Conservation (phyloP, 352 stramenopile species). For the Sclerospora graminicola region DNA sequence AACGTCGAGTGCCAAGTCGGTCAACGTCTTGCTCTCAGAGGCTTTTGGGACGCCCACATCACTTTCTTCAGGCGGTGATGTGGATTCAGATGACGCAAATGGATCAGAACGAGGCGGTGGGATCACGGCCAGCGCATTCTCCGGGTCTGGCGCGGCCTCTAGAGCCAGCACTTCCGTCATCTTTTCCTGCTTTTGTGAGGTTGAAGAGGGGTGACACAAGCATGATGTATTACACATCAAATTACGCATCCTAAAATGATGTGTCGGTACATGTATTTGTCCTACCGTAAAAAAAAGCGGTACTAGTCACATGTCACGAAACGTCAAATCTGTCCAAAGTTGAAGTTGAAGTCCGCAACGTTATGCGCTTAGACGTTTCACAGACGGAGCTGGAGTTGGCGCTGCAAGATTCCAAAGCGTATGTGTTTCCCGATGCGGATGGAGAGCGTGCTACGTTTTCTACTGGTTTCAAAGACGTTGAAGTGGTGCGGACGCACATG, state of each 20-base stretch:
- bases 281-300: too few species aligned
- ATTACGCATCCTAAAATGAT: too few species aligned
- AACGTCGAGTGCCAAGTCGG: constrained; percentile 33
- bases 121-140: constrained; percentile 12
- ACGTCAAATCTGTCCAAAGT: too few species aligned
- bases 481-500: constrained; percentile 61
- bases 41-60: neutral
- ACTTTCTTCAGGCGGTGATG: neutral
- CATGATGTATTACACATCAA: neutral
- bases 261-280: too few species aligned
- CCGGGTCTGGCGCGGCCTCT: constrained; percentile 9
- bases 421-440: constrained; percentile 18
- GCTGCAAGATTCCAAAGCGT: constrained; percentile 22
- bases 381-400: constrained; percentile 35
- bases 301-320: too few species aligned
- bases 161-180: constrained; percentile 28
- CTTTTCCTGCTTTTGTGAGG: neutral
- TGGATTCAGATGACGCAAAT: neutral
- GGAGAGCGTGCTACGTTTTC: constrained; percentile 19
- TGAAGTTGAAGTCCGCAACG: neutral
- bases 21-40: constrained; percentile 29
- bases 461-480: neutral
- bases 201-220: too few species aligned
- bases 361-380: constrained; percentile 28
- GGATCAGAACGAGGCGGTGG: constrained; percentile 8